These are phyloP conservation scores for Fraxinus velutina DNA, from an alignment of 305 asterid species.

Conservation along the genomic window DNA sequence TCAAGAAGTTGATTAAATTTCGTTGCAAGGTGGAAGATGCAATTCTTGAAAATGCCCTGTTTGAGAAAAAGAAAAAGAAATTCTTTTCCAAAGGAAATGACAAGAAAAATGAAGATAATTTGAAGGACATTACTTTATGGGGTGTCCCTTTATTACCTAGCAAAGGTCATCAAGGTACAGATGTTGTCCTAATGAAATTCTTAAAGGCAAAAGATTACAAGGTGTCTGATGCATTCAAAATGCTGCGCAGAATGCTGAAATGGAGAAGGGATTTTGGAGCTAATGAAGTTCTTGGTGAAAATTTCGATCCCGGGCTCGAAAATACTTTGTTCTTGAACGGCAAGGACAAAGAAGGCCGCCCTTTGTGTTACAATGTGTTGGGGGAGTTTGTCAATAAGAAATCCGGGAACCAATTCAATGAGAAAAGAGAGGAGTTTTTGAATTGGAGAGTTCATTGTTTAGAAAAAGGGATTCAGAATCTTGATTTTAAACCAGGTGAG, in stretches of 20 bases:
- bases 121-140: constrained; percentile 50
- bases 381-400: constrained; percentile 37
- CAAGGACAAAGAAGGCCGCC: constrained; percentile 56
- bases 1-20: constrained; percentile 47
- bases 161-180: constrained; percentile 47
- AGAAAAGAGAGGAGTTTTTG: constrained; percentile 38
- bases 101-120: constrained; percentile 15
- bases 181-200: constrained; percentile 58
- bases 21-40: constrained; percentile 65
- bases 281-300: constrained; percentile 29
- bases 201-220: constrained; percentile 54
- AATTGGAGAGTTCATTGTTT: constrained; percentile 67
- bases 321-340: constrained; percentile 52
- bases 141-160: constrained; percentile 69
- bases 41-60: constrained; percentile 44
- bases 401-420: constrained; percentile 22
- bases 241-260: constrained; percentile 51
- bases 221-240: constrained; percentile 53
- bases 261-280: constrained; percentile 59
- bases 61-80: constrained; percentile 26
- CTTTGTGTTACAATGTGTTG: constrained; percentile 51
- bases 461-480: constrained; percentile 57
- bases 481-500: constrained; percentile 61
- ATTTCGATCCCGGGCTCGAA: constrained; percentile 32
- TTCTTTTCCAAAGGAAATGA: neutral